Conservation (phyloP, 1,284 basidiomycete species). For the Malassezia equina region DNA sequence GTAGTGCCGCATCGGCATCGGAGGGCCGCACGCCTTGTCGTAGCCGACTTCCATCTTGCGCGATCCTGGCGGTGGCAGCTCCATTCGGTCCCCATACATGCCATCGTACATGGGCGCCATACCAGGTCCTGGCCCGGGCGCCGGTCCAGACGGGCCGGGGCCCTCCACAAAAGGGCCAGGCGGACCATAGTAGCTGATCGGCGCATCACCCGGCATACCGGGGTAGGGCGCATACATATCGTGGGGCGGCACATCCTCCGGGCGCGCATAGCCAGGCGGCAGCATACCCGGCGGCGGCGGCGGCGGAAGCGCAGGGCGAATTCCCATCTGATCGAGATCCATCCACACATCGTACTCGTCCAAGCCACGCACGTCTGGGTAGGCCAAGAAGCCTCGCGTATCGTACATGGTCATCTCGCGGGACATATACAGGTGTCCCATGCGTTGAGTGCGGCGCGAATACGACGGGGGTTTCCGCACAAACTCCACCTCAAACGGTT, state of each 20-base stretch:
- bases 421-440: slow-evolving; percentile 16
- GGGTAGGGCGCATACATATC: slow-evolving; percentile 8
- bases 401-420: background rate
- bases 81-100: slow-evolving; percentile 5
- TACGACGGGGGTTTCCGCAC: slow-evolving; percentile 28
- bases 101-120: background rate
- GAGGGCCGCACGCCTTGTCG: background rate
- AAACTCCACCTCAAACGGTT: slow-evolving; percentile 45
- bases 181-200: slow-evolving; percentile 1
- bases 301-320: slow-evolving; percentile 16
- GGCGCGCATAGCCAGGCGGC: slow-evolving; percentile 3
- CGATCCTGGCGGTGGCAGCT: background rate
- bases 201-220: background rate
- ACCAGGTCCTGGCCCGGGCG: background rate
- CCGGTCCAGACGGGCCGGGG: background rate
- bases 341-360: slow-evolving; percentile 37
- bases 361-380: slow-evolving; percentile 40
- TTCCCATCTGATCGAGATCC: slow-evolving; percentile 45
- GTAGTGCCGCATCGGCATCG: background rate
- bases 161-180: background rate
- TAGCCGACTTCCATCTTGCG: background rate
- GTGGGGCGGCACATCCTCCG: slow-evolving; percentile 3
- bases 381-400: slow-evolving; percentile 28
- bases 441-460: slow-evolving; percentile 8
- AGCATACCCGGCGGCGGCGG: slow-evolving; percentile 5